phyloP scores from a whole-genome alignment of 768 basidiomycete genomes.

The Rhizopogon vulgaris region DNA sequence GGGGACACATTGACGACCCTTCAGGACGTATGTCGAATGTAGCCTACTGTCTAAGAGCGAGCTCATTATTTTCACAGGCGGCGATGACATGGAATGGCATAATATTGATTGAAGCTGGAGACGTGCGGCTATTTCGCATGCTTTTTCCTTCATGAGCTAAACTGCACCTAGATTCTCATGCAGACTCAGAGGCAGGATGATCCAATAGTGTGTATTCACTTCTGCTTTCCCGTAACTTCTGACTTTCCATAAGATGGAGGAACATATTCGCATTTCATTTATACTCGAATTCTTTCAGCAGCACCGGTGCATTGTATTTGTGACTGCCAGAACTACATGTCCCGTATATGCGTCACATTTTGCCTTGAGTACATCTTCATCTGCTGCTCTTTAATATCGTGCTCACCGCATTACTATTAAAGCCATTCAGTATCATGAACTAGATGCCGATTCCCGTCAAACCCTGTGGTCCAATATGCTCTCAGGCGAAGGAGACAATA shows the following conservation, averaged over 20 bases:
- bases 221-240: too few species aligned
- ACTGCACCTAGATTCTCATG: background rate
- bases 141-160: background rate
- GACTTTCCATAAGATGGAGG: background rate
- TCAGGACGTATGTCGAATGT: background rate
- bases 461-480: background rate
- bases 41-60: background rate
- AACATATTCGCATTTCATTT: background rate
- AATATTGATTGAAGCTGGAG: background rate
- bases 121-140: background rate
- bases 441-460: background rate
- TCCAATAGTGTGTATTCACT: background rate
- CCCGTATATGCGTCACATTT: background rate
- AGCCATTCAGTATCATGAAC: background rate
- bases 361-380: background rate
- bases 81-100: background rate
- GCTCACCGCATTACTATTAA: background rate
- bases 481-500: background rate
- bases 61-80: background rate
- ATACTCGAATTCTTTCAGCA: background rate
- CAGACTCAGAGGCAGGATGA: background rate
- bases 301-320: conserved; percentile 1
- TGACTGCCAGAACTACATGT: background rate
- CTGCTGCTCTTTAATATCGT: background rate
- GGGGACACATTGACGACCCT: background rate